Conservation (phyloP, 2,329 filamentous ascomycete species). For the Pyricularia grisea region DNA sequence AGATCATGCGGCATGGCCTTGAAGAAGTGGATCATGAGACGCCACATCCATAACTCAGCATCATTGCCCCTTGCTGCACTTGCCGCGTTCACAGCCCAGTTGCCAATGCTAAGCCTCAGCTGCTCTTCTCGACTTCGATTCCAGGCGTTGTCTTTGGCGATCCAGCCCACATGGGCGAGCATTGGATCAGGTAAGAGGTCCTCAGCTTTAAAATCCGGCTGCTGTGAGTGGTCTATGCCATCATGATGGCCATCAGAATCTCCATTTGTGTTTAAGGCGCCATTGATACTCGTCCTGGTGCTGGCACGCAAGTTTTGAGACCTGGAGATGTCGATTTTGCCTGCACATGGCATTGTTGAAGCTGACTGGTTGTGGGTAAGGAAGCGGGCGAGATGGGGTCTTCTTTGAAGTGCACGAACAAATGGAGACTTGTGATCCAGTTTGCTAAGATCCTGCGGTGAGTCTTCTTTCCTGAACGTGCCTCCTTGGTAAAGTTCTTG, state of each 20-base stretch:
- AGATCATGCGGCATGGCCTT: conserved; percentile 2
- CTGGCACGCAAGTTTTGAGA: background rate
- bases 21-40: conserved; percentile 4
- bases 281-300: background rate
- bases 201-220: background rate
- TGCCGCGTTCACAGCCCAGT: background rate
- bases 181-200: background rate
- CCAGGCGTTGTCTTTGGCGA: background rate
- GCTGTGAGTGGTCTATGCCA: background rate
- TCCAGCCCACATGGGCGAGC: conserved; percentile 2
- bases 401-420: background rate
- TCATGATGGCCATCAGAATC: background rate
- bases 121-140: background rate
- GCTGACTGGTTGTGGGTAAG: background rate
- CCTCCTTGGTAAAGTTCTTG: background rate
- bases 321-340: background rate
- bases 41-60: conserved; percentile 6
- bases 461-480: background rate
- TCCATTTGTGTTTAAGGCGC: background rate
- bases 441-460: background rate
- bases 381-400: background rate
- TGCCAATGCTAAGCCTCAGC: background rate
- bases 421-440: background rate
- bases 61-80: background rate
- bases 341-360: background rate